Conservation (phyloP, 2,329 filamentous ascomycete genomes). For the Fusarium palustre region DNA sequence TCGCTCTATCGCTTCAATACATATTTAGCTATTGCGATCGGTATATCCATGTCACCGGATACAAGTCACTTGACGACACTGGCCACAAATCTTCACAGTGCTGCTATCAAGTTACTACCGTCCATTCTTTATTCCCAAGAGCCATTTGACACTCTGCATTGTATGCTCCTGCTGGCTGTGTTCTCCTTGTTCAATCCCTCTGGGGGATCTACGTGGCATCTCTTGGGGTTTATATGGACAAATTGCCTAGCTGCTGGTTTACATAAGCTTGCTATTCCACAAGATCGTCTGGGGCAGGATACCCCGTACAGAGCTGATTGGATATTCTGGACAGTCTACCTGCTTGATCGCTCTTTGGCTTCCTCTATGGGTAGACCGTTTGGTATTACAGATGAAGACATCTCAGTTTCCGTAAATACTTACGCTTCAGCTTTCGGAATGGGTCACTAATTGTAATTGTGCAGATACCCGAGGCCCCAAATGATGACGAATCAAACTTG, state of each 20-base stretch:
- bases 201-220: slow-evolving; percentile 22
- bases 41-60: slow-evolving; percentile 23
- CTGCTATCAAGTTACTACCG: slow-evolving; percentile 5
- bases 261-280: neutral
- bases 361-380: slow-evolving; percentile 13
- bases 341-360: slow-evolving; percentile 11
- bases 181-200: slow-evolving; percentile 19
- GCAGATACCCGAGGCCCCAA: neutral
- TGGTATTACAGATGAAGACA: neutral
- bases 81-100: neutral
- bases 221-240: slow-evolving; percentile 19
- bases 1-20: slow-evolving; percentile 13
- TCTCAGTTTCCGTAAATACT: slow-evolving; percentile 1
- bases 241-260: slow-evolving; percentile 20
- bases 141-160: slow-evolving; percentile 10
- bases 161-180: slow-evolving; percentile 12
- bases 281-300: neutral
- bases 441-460: neutral
- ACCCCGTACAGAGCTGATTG: slow-evolving; percentile 2
- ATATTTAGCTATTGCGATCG: slow-evolving; percentile 12
- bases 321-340: slow-evolving; percentile 29
- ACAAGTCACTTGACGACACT: neutral
- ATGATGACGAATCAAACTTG: neutral
- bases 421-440: fast-evolving
- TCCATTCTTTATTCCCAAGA: slow-evolving; percentile 9